Evolutionary conservation across 352 stramenopile genomes (phyloP), one percentile per base, ranked within the genome.

Genomic region (Globisporangium echinulatum): DNA sequence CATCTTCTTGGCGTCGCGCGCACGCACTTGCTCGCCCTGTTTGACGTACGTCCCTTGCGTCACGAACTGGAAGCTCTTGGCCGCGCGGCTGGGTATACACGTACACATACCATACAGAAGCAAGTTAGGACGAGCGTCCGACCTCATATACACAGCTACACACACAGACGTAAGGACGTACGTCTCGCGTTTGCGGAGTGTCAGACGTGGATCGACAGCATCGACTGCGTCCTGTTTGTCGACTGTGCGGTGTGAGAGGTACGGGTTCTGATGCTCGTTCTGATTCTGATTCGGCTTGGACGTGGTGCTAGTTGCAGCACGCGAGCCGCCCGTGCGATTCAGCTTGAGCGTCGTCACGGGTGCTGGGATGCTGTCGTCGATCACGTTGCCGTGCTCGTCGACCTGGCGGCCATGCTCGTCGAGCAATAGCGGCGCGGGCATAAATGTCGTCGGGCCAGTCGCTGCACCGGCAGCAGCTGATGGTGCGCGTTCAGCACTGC

Each of bases 21-120:
- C 82, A n/a, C 85, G 85, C 46, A 94, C 68, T 40, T 92, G 77
- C 55, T 92, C 85, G 25, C 69, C 85, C 50, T 92, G 85, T 67
- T 92, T 94, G 36, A 92, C 70, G 47, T 89, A 94, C n/a, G 82
- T 91, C 15, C 85, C 85, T 63, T 94, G 77, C 10, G 85, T 74
- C 49, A 92, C 82, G 61, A 94, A 94, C 49, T 75, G 80, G 56
- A 94, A 92, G 7, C 77, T 92, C 62, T 94, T 94, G 38, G 77
- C 74, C 0, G 75, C 82, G 15, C 85, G 85, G 17, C 84, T 94
- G 59, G 14, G 62, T 15, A 66, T 19, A 49, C 39, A 19, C 33
- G 54, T 5, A 68, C 42, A 54, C 50, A 60, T 54, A 63, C 4
- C 36, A 49, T 54, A 44, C 48, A 71, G 19, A 43, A 43, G 14